Conservation (phyloP, 2,329 filamentous ascomycete genomes). For the Trichoderma koningii region DNA sequence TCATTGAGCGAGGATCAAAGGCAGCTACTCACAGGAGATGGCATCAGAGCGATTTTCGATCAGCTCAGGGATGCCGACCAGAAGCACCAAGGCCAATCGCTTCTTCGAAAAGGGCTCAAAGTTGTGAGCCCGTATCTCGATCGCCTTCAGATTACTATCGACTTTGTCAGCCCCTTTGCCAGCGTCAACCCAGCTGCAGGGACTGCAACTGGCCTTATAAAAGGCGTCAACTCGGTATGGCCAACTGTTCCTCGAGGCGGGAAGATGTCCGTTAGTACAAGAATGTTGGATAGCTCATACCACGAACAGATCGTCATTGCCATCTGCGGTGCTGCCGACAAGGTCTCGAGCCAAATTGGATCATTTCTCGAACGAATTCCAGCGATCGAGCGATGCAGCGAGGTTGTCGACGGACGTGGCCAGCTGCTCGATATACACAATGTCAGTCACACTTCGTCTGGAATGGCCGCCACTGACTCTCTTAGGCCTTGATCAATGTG, state of each 20-base stretch:
- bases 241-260: background rate
- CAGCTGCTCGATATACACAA: constrained; percentile 12
- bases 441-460: background rate
- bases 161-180: constrained; percentile 20
- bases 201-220: constrained; percentile 20
- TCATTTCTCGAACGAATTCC: constrained; percentile 18
- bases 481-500: constrained; percentile 15
- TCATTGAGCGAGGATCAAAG: background rate
- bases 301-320: constrained; percentile 16
- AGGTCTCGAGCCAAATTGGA: constrained; percentile 16
- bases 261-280: background rate
- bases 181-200: constrained; percentile 16
- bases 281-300: background rate
- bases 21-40: background rate
- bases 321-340: constrained; percentile 22
- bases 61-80: constrained; percentile 14
- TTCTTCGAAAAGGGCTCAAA: constrained; percentile 20
- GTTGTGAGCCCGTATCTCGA: constrained; percentile 15
- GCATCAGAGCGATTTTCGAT: background rate
- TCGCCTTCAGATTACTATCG: constrained; percentile 2
- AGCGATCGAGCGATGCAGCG: constrained; percentile 19
- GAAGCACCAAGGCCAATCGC: constrained; percentile 5
- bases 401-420: background rate
- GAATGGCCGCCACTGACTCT: constrained; percentile 2
- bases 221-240: constrained; percentile 14